These are phyloP conservation scores for Coleophoma eucalyptorum DNA, from an alignment of 2,329 filamentous ascomycete species.

Conservation along the genomic window DNA sequence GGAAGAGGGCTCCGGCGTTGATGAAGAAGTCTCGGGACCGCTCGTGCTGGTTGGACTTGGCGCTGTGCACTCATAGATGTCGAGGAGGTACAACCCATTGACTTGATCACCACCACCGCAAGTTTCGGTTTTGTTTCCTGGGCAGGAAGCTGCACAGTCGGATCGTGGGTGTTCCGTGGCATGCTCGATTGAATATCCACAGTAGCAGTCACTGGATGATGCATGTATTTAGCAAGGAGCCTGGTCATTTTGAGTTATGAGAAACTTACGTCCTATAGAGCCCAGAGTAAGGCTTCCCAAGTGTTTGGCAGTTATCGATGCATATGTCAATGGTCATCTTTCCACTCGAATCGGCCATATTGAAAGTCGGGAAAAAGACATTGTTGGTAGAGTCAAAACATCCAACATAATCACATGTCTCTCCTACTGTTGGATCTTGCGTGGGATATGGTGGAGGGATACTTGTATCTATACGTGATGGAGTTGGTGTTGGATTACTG, in stretches of 20 bases:
- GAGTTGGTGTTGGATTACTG: too few relatives aligned
- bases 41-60: background rate
- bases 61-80: background rate
- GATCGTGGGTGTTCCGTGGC: background rate
- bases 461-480: too few relatives aligned
- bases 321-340: background rate
- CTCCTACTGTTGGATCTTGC: background rate
- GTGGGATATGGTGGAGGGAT: background rate
- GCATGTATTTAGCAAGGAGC: background rate
- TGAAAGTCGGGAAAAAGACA: background rate
- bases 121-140: background rate
- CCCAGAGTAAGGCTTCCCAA: background rate
- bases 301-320: background rate
- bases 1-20: background rate
- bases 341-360: background rate
- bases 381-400: background rate
- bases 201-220: background rate
- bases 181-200: background rate
- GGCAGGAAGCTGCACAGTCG: constrained; percentile 1
- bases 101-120: background rate
- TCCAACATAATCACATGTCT: background rate
- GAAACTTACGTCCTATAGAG: background rate
- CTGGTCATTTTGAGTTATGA: background rate
- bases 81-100: background rate
- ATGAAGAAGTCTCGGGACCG: background rate